Base-by-base conservation (phyloP, 2,329 filamentous ascomycete species). In the Ophiocordyceps unilateralis region DNA sequence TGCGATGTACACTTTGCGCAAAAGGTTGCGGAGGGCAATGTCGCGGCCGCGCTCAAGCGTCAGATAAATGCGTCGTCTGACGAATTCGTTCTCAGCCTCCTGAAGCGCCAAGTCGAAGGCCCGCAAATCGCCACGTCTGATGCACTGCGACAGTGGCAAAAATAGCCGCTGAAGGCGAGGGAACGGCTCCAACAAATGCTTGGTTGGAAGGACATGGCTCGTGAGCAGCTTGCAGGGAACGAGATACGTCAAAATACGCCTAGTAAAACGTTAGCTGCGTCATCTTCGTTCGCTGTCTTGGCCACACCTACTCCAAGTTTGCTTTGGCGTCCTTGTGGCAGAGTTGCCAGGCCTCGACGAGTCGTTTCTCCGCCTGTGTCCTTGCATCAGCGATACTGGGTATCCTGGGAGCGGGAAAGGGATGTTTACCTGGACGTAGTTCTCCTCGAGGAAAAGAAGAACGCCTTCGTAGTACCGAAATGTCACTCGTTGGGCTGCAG, bases 401-500 rank as follows among this genome's bases (percentile, higher is more conserved):
- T 10, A 46, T 14, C 37, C 52, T 43, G 26, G 11, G 6, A 9
- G 14, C 26, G 24, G 21, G 30, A 10, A 47, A 62, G 23, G 8
- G 22, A 10, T 8, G 17, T 23, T 38, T 55, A 85, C 83, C 65
- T 83, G 74, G 2, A 72, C 67, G 54, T 98, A 98, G 55, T 95
- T 86, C 58, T 98, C 93, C 48, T 96, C 88, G 5, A 98, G 63
- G 57, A 98, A 98, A 45, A 79, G 74, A n/a, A 98, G 74, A 5
- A 98, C 84, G 11, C 91, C 91, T 50, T 88, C 77, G 57, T 95
- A 96, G 63, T 95, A 98, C 56, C 87, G 89, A 66, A 94, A 98
- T 0, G 89, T 95, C 36, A 95, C 88, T 48, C 86, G 78, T 55
- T 98, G 91, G 3, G 88, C 81, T 55, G 81, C 85, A 1, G 91